Conservation (phyloP, 306 rosid genomes). For the Chamaecrista fasciculata region DNA sequence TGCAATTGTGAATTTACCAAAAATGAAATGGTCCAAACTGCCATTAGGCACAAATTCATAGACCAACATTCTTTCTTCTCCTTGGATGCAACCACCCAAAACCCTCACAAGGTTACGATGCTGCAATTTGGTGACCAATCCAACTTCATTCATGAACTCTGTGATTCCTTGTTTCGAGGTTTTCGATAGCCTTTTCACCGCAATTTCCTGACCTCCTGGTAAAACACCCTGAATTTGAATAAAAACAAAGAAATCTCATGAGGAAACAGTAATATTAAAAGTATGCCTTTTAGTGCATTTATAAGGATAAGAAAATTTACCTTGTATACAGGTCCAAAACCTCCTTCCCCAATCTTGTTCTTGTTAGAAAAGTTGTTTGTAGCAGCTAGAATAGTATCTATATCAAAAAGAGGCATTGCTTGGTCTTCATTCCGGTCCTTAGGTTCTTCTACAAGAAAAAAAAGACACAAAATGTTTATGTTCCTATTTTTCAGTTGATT, state of each 20-base stretch:
- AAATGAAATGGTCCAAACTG: constrained; percentile 16
- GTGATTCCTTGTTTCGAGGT: constrained; percentile 24
- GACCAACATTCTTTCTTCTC: constrained; percentile 17
- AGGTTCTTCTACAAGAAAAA: too few species aligned
- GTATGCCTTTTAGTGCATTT: too few species aligned
- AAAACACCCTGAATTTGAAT: constrained; percentile 32
- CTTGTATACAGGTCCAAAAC: constrained; percentile 53
- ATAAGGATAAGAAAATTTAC: constrained; percentile 16
- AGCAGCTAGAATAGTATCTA: constrained; percentile 30
- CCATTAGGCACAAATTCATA: constrained; percentile 23
- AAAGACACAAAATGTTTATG: too few species aligned
- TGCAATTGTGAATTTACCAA: background rate
- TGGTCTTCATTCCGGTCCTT: too few species aligned
- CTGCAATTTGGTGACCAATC: constrained; percentile 16
- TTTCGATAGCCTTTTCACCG: constrained; percentile 32
- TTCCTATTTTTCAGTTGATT: too few species aligned
- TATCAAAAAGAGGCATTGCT: constrained; percentile 30
- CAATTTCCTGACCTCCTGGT: constrained; percentile 22
- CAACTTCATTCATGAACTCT: constrained; percentile 28
- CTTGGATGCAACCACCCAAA: constrained; percentile 11
- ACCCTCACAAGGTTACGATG: constrained; percentile 21
- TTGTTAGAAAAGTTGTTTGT: constrained; percentile 34
- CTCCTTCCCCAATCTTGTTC: constrained; percentile 50
- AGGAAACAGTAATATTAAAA: too few species aligned
- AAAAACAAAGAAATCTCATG: too few species aligned